Percentiles rank a stretch among this genome's conserved stretches.
Evolutionary conservation across 2,329 filamentous ascomycete species (phyloP).

Genomic region (Fusarium domesticum): DNA sequence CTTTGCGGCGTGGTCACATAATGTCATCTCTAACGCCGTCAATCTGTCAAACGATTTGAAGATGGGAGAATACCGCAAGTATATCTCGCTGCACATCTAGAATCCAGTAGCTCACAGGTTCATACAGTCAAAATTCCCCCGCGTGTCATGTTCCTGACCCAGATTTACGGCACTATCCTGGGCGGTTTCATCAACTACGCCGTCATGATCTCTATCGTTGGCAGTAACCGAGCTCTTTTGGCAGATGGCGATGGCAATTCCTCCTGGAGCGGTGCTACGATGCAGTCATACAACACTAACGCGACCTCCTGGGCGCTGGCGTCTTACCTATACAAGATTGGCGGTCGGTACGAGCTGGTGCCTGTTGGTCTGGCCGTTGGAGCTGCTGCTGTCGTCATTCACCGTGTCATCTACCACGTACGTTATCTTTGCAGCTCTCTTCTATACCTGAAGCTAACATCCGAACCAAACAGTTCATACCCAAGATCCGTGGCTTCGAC

Average conservation of each 20-base stretch:
- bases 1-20: conserved; percentile 58
- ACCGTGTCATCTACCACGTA: conserved; percentile 43
- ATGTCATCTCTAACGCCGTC: conserved; percentile 50
- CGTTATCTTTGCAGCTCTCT: conserved; percentile 8
- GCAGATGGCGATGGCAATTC: conserved; percentile 43
- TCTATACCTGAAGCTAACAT: neutral
- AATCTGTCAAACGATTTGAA: conserved; percentile 53
- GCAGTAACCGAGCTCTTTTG: conserved; percentile 47
- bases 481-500: conserved; percentile 43
- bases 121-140: conserved; percentile 52
- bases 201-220: conserved; percentile 54
- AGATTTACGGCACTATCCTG: conserved; percentile 53
- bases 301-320: conserved; percentile 51
- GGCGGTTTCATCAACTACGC: conserved; percentile 54
- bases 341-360: conserved; percentile 44
- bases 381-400: conserved; percentile 40
- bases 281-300: conserved; percentile 50
- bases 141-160: conserved; percentile 53
- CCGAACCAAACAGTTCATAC: conserved; percentile 45
- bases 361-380: conserved; percentile 51
- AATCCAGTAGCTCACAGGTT: conserved; percentile 15
- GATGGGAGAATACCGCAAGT: conserved; percentile 56
- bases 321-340: conserved; percentile 49
- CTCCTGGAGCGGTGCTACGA: conserved; percentile 51
- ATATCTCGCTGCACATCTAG: accelerated